These are phyloP conservation scores for Pelargonium citronellum DNA, from an alignment of 441 rosid genomes.

Conservation along the genomic window DNA sequence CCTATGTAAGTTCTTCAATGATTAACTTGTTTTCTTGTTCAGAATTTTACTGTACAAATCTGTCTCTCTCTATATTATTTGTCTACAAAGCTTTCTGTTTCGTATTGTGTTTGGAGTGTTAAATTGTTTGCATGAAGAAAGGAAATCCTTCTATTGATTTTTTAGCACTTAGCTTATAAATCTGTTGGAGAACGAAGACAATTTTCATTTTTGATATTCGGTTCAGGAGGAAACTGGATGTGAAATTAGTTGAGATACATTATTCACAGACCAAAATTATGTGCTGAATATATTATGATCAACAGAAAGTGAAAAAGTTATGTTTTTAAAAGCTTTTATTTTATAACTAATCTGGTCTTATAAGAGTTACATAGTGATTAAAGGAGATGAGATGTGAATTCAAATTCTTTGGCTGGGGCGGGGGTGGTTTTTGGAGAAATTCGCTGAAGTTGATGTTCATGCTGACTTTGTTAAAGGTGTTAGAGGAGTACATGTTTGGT, in stretches of 20 bases:
- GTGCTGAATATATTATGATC: too few species aligned
- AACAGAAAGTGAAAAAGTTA: too few species aligned
- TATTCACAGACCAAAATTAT: not conserved
- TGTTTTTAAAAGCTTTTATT: too few species aligned
- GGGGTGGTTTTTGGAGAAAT: not conserved
- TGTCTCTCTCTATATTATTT: too few species aligned
- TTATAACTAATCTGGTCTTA: too few species aligned
- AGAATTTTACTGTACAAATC: not conserved
- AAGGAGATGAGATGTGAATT: not conserved
- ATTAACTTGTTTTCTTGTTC: conserved; percentile 8
- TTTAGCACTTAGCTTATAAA: not conserved
- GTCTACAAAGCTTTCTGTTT: too few species aligned
- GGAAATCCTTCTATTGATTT: not conserved
- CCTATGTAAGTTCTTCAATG: conserved; percentile 57
- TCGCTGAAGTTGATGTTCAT: not conserved
- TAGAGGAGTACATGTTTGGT: not conserved
- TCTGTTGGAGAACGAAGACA: not conserved
- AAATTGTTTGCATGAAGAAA: not conserved
- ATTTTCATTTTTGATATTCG: not conserved
- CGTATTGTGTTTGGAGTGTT: not conserved
- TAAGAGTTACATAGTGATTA: not conserved
- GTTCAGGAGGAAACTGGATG: not conserved
- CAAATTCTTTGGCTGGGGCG: not conserved
- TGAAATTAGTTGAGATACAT: not conserved
- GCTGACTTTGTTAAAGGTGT: not conserved